phyloP scores from a whole-genome alignment of 2,329 filamentous ascomycete genomes.

The Aureobasidium sp. region DNA sequence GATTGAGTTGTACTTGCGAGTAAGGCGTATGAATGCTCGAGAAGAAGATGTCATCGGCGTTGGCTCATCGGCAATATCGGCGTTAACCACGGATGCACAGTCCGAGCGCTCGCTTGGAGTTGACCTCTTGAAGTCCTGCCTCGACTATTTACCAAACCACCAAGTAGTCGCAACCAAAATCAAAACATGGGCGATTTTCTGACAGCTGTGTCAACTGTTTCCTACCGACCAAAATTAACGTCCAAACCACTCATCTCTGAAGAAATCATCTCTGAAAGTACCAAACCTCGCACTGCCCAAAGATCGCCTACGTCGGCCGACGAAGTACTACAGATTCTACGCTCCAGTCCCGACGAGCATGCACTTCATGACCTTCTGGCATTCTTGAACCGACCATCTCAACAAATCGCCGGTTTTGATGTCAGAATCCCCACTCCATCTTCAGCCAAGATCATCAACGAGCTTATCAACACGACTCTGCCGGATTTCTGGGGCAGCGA shows the following conservation, averaged over 20 bases:
- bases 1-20: background rate
- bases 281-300: background rate
- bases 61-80: background rate
- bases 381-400: slow-evolving; percentile 20
- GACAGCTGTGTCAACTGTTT: slow-evolving; percentile 39
- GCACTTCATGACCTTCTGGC: slow-evolving; percentile 26
- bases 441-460: slow-evolving; percentile 66
- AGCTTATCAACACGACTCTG: slow-evolving; percentile 64
- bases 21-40: background rate
- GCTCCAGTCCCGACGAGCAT: slow-evolving; percentile 31
- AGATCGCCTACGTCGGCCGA: slow-evolving; percentile 14
- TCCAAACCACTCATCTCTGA: background rate
- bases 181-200: slow-evolving; percentile 42
- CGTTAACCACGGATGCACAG: background rate
- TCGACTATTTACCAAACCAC: slow-evolving; percentile 1
- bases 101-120: background rate
- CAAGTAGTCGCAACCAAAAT: slow-evolving; percentile 16
- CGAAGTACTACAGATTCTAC: slow-evolving; percentile 30
- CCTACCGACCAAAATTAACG: slow-evolving; percentile 16
- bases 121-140: background rate
- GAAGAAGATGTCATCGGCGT: slow-evolving; percentile 1
- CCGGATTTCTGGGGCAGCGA: slow-evolving; percentile 74
- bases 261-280: background rate
- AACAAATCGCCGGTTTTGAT: slow-evolving; percentile 37
- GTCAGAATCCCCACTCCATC: slow-evolving; percentile 57